Percentiles rank a stretch among this genome's conserved stretches.
These are phyloP conservation scores for Miamiensis avidus DNA, from an alignment of 169 alveolate species.

Conservation along the genomic window DNA sequence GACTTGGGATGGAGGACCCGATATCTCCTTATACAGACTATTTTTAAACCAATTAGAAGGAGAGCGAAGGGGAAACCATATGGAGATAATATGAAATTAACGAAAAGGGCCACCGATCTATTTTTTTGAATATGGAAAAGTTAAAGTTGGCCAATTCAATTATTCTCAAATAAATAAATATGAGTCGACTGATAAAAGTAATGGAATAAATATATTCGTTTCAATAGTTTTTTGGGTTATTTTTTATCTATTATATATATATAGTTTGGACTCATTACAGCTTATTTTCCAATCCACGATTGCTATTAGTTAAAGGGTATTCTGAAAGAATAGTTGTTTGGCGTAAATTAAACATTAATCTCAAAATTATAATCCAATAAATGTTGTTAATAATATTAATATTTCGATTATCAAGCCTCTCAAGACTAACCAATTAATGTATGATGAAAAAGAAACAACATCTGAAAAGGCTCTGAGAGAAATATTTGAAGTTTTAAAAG, in stretches of 20 bases:
- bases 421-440: no score
- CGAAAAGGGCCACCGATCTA: constrained; percentile 19
- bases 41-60: background rate
- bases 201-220: no score
- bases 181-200: background rate
- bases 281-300: constrained; percentile 18
- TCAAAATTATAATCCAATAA: no score
- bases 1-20: background rate
- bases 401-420: no score
- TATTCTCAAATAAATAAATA: no score
- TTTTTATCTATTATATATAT: no score
- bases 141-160: constrained; percentile 11
- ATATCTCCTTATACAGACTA: background rate
- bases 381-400: no score
- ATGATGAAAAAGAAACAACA: background rate
- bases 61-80: background rate
- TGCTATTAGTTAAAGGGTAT: constrained; percentile 12
- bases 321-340: background rate
- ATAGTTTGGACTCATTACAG: no score
- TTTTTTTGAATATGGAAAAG: constrained; percentile 45
- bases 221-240: no score
- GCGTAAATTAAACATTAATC: no score
- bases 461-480: constrained; percentile 20
- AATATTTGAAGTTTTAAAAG: constrained; percentile 21
- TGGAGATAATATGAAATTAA: constrained; percentile 48